Evolutionary conservation across 305 asterid species (phyloP).

Genomic region (Fraxinus angustifolia): DNA sequence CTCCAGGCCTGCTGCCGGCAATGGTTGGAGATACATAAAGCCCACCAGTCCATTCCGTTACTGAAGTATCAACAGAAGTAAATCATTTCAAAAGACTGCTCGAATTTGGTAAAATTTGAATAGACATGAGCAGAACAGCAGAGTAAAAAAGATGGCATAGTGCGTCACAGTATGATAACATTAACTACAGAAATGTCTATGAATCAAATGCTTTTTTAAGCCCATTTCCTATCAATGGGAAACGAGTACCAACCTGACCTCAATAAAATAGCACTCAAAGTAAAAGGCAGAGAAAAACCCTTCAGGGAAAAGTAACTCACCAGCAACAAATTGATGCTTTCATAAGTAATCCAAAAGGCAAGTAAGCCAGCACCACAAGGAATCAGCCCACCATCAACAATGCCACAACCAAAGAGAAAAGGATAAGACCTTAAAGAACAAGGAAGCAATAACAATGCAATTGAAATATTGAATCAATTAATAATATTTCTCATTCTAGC

Average conservation of each 20-base stretch:
- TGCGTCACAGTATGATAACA: background rate
- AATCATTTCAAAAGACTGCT: background rate
- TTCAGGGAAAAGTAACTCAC: slow-evolving; percentile 47
- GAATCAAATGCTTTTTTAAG: background rate
- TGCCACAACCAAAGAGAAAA: slow-evolving; percentile 25
- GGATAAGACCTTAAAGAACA: slow-evolving; percentile 19
- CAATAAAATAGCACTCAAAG: background rate
- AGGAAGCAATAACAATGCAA: background rate
- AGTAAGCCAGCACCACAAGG: slow-evolving; percentile 37
- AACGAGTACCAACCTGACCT: background rate
- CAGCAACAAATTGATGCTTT: slow-evolving; percentile 98
- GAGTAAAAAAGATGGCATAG: background rate
- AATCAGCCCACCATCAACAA: slow-evolving; percentile 25
- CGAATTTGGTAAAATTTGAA: slow-evolving; percentile 5
- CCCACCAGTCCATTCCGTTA: slow-evolving; percentile 99
- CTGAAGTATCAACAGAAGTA: slow-evolving; percentile 36
- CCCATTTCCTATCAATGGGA: slow-evolving; percentile 11
- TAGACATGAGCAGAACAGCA: background rate
- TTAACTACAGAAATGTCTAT: background rate
- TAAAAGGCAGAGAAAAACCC: background rate
- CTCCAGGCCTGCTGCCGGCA: slow-evolving; percentile 99
- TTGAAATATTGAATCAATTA: slow-evolving; percentile 8
- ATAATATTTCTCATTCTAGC: background rate
- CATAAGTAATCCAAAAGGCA: slow-evolving; percentile 35
- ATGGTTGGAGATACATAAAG: slow-evolving; percentile 87